phyloP scores from a whole-genome alignment of 441 rosid genomes.

The Arabidopsis lyrata region DNA sequence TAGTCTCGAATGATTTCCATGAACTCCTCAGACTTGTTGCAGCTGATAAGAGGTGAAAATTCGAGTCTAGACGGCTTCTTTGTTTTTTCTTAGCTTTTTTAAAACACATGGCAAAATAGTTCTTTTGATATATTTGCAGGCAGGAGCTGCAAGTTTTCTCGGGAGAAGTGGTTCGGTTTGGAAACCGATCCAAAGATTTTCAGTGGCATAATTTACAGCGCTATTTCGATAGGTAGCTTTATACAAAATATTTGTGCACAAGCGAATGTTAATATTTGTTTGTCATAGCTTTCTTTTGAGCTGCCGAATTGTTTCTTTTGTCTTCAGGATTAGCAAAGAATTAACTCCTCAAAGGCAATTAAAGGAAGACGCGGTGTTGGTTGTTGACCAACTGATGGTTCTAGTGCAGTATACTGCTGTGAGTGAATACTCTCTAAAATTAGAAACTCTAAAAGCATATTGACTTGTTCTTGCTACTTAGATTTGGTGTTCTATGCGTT shows the following conservation, averaged over 20 bases:
- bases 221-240: conserved; percentile 68
- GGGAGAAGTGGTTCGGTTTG: conserved; percentile 81
- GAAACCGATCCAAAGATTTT: conserved; percentile 76
- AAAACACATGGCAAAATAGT: conserved; percentile 14
- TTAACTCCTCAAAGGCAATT: conserved; percentile 63
- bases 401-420: conserved; percentile 76
- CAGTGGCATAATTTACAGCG: conserved; percentile 81
- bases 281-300: conserved; percentile 21
- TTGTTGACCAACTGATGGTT: conserved; percentile 59
- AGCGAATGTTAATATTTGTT: conserved; percentile 15
- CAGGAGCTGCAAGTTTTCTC: conserved; percentile 70
- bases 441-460: conserved; percentile 14
- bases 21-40: conserved; percentile 65
- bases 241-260: conserved; percentile 7
- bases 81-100: conserved; percentile 7
- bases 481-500: conserved; percentile 22
- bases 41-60: conserved; percentile 63
- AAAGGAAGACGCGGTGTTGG: conserved; percentile 61
- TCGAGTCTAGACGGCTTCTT: conserved; percentile 8
- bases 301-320: conserved; percentile 28
- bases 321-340: conserved; percentile 62
- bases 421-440: conserved; percentile 42
- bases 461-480: conserved; percentile 15
- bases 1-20: conserved; percentile 62
- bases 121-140: conserved; percentile 48